Conservation (phyloP, 768 basidiomycete species). For the Pisolithus albus region DNA sequence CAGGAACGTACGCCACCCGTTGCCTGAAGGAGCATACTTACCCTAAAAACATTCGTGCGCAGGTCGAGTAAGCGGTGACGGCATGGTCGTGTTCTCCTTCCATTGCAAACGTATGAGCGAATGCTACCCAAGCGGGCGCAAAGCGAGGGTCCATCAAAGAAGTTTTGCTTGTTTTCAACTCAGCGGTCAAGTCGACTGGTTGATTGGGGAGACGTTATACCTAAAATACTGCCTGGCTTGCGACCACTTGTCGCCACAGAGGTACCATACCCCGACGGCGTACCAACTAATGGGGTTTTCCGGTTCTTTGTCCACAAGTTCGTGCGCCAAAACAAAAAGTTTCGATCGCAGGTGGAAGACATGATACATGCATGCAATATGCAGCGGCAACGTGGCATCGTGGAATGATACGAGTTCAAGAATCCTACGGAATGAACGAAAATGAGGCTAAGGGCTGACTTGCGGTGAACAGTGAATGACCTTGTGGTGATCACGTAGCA, state of each 20-base stretch:
- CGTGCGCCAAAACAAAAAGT: conserved; percentile 93
- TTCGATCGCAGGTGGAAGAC: conserved; percentile 85
- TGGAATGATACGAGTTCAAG: conserved; percentile 81
- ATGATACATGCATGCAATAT: conserved; percentile 98
- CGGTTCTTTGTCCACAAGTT: conserved; percentile 91
- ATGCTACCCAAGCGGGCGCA: conserved; percentile 95
- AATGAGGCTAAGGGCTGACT: not conserved
- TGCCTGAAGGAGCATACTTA: conserved; percentile 28
- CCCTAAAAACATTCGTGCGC: conserved; percentile 93
- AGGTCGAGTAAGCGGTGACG: conserved; percentile 96
- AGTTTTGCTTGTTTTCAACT: conserved; percentile 62
- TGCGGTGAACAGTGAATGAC: conserved; percentile 30
- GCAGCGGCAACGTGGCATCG: conserved; percentile 83
- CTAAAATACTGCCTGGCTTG: conserved; percentile 95
- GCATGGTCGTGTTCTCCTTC: conserved; percentile 99
- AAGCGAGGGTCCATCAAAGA: conserved; percentile 95
- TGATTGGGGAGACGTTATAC: conserved; percentile 35
- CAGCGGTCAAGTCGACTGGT: not conserved
- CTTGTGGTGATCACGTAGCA: conserved; percentile 84
- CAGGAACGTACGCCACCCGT: not conserved
- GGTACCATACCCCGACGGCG: conserved; percentile 96
- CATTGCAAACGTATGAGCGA: conserved; percentile 93
- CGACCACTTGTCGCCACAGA: conserved; percentile 77
- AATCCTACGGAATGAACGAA: conserved; percentile 47
- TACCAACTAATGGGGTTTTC: conserved; percentile 96